A percentile compares a stretch with the other conserved stretches of the same genome.
phyloP scores from a whole-genome alignment of 2,329 filamentous ascomycete genomes.

The Trichoderma sp. region DNA sequence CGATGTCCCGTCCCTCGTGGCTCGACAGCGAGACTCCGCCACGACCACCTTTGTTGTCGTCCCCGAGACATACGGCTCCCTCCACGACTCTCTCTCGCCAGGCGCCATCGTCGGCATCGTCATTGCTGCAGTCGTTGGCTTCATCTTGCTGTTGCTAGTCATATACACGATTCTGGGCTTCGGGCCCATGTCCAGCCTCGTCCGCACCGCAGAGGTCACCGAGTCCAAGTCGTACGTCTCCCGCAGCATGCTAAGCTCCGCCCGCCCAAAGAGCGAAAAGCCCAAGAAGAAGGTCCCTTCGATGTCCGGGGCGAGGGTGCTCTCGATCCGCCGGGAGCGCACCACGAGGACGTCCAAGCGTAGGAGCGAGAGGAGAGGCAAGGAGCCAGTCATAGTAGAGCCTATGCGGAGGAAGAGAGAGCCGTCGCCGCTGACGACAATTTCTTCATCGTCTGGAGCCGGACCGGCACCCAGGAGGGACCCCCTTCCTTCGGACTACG shows the following conservation, averaged over 20 bases:
- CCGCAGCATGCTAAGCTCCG: slow-evolving; percentile 25
- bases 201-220: background rate
- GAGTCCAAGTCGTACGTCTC: slow-evolving; percentile 16
- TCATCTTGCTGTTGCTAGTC: slow-evolving; percentile 55
- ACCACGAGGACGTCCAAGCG: slow-evolving; percentile 35
- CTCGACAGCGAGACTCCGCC: slow-evolving; percentile 12
- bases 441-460: slow-evolving; percentile 2
- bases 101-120: slow-evolving; percentile 48
- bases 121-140: slow-evolving; percentile 49
- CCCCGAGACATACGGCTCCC: slow-evolving; percentile 39
- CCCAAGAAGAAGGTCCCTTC: slow-evolving; percentile 13
- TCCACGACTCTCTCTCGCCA: slow-evolving; percentile 44
- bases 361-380: slow-evolving; percentile 4
- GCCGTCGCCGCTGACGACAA: slow-evolving; percentile 31
- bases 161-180: slow-evolving; percentile 52
- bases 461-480: background rate
- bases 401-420: slow-evolving; percentile 13
- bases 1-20: background rate
- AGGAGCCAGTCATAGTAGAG: slow-evolving; percentile 27
- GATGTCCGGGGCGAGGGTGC: slow-evolving; percentile 20
- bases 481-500: slow-evolving; percentile 31
- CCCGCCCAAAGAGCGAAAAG: slow-evolving; percentile 16
- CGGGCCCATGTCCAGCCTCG: slow-evolving; percentile 35
- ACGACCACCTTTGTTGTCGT: slow-evolving; percentile 34
- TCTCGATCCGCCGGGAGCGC: slow-evolving; percentile 18